phyloP scores from a whole-genome alignment of 768 basidiomycete genomes.

The Neoboletus subvelutipes region DNA sequence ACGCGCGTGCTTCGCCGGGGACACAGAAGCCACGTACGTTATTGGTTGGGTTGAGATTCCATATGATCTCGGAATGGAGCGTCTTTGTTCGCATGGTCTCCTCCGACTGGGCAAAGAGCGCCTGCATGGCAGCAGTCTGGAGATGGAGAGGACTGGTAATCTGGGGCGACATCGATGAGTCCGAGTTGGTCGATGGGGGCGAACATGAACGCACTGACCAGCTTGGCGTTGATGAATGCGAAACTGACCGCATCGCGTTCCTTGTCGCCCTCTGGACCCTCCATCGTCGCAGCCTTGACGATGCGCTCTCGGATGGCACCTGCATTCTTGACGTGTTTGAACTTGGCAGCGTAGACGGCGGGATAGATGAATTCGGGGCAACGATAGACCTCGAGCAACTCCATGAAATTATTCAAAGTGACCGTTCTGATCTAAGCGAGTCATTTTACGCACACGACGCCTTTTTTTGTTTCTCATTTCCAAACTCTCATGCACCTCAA shows the following conservation, averaged over 20 bases:
- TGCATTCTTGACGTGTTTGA: conserved; percentile 65
- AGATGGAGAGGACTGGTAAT: conserved; percentile 80
- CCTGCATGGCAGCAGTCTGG: conserved; percentile 80
- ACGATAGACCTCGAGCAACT: conserved; percentile 52
- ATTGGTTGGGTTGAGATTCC: conserved; percentile 80
- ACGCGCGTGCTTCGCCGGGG: neutral
- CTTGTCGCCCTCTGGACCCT: conserved; percentile 57
- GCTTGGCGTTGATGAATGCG: conserved; percentile 83
- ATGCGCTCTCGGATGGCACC: conserved; percentile 61
- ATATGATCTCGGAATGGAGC: conserved; percentile 89
- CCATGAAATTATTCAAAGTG: conserved; percentile 14
- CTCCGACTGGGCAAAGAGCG: conserved; percentile 66
- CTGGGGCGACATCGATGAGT: conserved; percentile 41
- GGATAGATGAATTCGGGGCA: conserved; percentile 52
- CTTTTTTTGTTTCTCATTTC: neutral
- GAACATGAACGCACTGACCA: conserved; percentile 51
- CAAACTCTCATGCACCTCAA: conserved; percentile 5
- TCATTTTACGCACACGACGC: neutral
- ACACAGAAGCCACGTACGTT: conserved; percentile 51
- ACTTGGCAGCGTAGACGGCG: conserved; percentile 61
- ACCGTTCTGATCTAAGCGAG: conserved; percentile 4
- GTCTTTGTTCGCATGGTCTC: conserved; percentile 75
- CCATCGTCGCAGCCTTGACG: conserved; percentile 61
- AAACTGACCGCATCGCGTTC: conserved; percentile 84
- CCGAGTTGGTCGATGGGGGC: neutral